A percentile compares a stretch with the other conserved stretches of the same genome.
Evolutionary conservation across 768 basidiomycete genomes (phyloP).

Genomic region (Megacollybia marginata): DNA sequence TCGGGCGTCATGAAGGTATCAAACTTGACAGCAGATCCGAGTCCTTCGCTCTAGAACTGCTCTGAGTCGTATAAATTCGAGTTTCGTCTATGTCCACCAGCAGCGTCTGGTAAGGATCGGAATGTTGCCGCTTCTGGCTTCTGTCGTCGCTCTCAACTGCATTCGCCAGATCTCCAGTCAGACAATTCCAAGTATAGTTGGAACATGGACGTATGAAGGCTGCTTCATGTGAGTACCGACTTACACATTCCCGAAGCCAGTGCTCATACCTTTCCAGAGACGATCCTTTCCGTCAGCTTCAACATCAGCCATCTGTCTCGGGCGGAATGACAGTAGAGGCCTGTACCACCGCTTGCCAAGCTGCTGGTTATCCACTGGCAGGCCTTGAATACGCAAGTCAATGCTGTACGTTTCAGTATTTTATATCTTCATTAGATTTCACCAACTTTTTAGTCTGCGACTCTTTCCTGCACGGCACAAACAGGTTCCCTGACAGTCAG

Average conservation of each 20-base stretch:
- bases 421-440: background rate
- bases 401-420: conserved; percentile 17
- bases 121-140: background rate
- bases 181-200: background rate
- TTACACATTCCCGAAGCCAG: background rate
- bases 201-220: background rate
- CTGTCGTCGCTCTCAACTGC: background rate
- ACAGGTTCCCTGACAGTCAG: conserved; percentile 12
- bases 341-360: conserved; percentile 20
- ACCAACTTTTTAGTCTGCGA: conserved; percentile 11
- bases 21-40: background rate
- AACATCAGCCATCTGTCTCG: conserved; percentile 2
- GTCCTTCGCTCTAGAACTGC: background rate
- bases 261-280: background rate
- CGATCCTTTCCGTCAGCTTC: background rate
- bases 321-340: conserved; percentile 20
- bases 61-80: background rate
- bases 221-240: background rate
- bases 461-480: conserved; percentile 10
- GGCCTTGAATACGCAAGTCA: conserved; percentile 20
- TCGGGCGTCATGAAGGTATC: background rate
- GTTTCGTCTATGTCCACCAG: no score
- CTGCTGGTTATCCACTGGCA: conserved; percentile 16
- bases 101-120: background rate
- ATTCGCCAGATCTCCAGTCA: background rate